phyloP scores from a whole-genome alignment of 169 alveolate species.

The Plasmodium yoelii region DNA sequence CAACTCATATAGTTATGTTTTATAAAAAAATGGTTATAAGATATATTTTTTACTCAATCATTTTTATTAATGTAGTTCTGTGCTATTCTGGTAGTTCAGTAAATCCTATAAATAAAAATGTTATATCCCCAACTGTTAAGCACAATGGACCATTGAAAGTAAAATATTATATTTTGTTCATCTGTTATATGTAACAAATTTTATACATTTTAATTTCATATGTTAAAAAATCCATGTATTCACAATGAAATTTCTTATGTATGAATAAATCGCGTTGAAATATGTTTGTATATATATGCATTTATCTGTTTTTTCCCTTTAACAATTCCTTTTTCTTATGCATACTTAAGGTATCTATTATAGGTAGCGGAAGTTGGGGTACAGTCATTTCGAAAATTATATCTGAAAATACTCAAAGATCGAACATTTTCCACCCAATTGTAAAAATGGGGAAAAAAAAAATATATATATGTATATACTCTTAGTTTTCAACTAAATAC shows the following conservation, averaged over 20 bases:
- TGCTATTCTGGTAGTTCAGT: conserved; percentile 35
- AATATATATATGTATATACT: not conserved
- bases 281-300: conserved; percentile 1
- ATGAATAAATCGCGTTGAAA: too few species aligned
- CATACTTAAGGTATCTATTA: conserved; percentile 83
- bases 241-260: too few species aligned
- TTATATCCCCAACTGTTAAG: conserved; percentile 15
- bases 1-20: not conserved
- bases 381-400: conserved; percentile 88
- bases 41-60: conserved; percentile 10
- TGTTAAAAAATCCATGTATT: too few species aligned
- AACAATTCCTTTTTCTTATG: not conserved
- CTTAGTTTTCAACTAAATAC: too few species aligned
- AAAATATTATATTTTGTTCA: conserved; percentile 1
- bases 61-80: conserved; percentile 18
- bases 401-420: conserved; percentile 80
- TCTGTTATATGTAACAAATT: too few species aligned
- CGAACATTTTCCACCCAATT: conserved; percentile 79
- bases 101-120: conserved; percentile 7
- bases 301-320: not conserved
- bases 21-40: conserved; percentile 34
- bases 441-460: conserved; percentile 66
- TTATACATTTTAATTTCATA: too few species aligned
- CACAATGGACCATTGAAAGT: conserved; percentile 26
- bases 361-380: conserved; percentile 93